A percentile compares a stretch with the other conserved stretches of the same genome.
These are phyloP conservation scores for Jamesozyma gamospora DNA, from an alignment of 805 yeast species.

Conservation along the genomic window DNA sequence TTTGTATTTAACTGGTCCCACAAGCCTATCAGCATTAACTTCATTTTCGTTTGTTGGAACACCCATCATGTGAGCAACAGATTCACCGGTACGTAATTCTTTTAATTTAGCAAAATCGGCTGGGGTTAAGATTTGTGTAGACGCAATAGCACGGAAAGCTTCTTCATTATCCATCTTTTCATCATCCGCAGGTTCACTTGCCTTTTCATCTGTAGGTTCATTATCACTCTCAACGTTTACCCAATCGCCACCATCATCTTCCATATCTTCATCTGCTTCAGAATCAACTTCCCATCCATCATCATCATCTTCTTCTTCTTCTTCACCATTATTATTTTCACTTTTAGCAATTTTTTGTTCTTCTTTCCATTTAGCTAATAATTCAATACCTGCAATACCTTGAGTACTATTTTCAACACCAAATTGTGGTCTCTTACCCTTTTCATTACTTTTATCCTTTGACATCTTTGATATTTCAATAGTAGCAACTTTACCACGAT, in stretches of 20 bases:
- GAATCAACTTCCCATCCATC: constrained; percentile 55
- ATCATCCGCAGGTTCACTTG: constrained; percentile 12
- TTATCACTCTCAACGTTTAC: constrained; percentile 70
- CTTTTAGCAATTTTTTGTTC: constrained; percentile 4
- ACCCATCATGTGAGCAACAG: constrained; percentile 72
- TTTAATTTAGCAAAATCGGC: constrained; percentile 96
- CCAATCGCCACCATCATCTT: constrained; percentile 82
- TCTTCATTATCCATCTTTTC: constrained; percentile 29
- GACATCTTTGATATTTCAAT: constrained; percentile 64
- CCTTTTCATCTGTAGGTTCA: constrained; percentile 13
- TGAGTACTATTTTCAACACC: constrained; percentile 64
- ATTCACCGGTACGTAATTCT: constrained; percentile 77
- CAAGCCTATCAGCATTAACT: constrained; percentile 68
- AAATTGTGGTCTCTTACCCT: constrained; percentile 38
- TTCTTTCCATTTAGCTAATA: constrained; percentile 69
- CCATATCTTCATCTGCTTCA: constrained; percentile 39
- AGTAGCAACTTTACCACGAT: constrained; percentile 87
- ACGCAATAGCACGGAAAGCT: constrained; percentile 47
- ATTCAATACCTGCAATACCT: constrained; percentile 86
- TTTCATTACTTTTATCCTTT: constrained; percentile 32
- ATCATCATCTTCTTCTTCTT: constrained; percentile 42
- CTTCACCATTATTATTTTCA: constrained; percentile 39
- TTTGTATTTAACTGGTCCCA: constrained; percentile 69
- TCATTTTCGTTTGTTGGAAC: constrained; percentile 57
- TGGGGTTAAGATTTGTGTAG: constrained; percentile 82